Base-by-base conservation (phyloP, 495 filamentous ascomycete genomes). In the Aspergillus baeticus region DNA sequence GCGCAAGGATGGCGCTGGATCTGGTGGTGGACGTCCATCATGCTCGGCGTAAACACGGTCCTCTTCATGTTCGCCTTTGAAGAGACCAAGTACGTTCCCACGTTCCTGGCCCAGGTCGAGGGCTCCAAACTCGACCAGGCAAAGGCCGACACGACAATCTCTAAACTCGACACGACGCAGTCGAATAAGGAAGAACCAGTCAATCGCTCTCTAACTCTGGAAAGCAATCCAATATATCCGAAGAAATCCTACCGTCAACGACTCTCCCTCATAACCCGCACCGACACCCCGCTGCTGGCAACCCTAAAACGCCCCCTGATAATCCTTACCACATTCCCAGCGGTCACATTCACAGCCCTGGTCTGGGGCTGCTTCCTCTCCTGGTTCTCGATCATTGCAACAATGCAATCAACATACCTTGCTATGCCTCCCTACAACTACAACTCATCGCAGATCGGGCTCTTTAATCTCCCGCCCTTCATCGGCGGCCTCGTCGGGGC, bases 1-100 rank as follows among this genome's bases (percentile, higher is more conserved):
- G 67, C 69, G 33, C 71, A 77, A 41, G 76, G 76, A 2, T 82
- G 78, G 78, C 58, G 72, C 20, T 81, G 78, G 77, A 72, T 77
- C 35, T 81, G 75, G 69, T 81, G 78, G 79, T 79, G 75, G 71
- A 70, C 64, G 39, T 68, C 69, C 2, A 79, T 81, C 15, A 68
- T 80, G 55, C 69, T 78, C 22, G 77, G 67, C 0, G 54, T 75
- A 17, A 63, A 65, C 4, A 23, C 79, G 6, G 8, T 76, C 29
- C 62, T 71, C 20, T 61, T 72, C 5, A 23, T 73, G 0, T 76
- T 81, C 49, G 57, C 66, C 10, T 76, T 71, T 22, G 75, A 80
- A 54, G 78, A 81, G 49, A 72, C 68, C 3, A 77, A 75, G 35
- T 79, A 52, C 18, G 18, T 29, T 10, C 49, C 49, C 5, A 20